Conservation (phyloP, 345 rosid species). For the Erucastrum elatum region DNA sequence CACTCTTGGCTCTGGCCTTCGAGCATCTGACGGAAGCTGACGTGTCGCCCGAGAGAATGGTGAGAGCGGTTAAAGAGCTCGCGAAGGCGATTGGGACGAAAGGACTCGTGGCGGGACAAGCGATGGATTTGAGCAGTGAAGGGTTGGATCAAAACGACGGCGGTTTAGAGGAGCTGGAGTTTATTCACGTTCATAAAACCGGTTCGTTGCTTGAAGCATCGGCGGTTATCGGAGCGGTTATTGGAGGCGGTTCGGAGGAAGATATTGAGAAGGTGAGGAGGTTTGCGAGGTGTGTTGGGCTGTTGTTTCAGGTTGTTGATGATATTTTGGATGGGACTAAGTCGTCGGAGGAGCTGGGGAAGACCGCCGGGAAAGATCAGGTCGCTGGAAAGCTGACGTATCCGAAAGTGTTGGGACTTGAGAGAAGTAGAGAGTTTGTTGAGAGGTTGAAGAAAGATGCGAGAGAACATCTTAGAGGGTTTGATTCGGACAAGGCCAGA, state of each 20-base stretch:
- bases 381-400: conserved; percentile 72
- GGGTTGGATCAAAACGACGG: conserved; percentile 41
- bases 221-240: conserved; percentile 75
- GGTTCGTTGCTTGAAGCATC: conserved; percentile 71
- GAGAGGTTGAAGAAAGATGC: conserved; percentile 62
- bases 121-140: conserved; percentile 67
- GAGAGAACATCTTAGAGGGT: conserved; percentile 50
- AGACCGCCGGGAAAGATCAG: conserved; percentile 85
- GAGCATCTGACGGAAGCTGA: conserved; percentile 64
- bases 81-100: conserved; percentile 63
- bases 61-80: conserved; percentile 63
- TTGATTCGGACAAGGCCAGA: conserved; percentile 65
- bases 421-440: conserved; percentile 61
- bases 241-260: conserved; percentile 68
- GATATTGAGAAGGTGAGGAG: conserved; percentile 70
- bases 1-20: conserved; percentile 64
- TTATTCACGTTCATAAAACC: conserved; percentile 78
- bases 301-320: conserved; percentile 92
- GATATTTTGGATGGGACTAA: conserved; percentile 82
- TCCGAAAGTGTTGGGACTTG: conserved; percentile 74
- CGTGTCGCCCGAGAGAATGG: conserved; percentile 45
- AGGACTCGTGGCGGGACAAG: conserved; percentile 87
- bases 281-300: conserved; percentile 67
- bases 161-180: conserved; percentile 62
- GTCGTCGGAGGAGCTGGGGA: conserved; percentile 78